These are phyloP conservation scores for Leptodermis oblonga DNA, from an alignment of 257 asterid genomes.

Conservation along the genomic window DNA sequence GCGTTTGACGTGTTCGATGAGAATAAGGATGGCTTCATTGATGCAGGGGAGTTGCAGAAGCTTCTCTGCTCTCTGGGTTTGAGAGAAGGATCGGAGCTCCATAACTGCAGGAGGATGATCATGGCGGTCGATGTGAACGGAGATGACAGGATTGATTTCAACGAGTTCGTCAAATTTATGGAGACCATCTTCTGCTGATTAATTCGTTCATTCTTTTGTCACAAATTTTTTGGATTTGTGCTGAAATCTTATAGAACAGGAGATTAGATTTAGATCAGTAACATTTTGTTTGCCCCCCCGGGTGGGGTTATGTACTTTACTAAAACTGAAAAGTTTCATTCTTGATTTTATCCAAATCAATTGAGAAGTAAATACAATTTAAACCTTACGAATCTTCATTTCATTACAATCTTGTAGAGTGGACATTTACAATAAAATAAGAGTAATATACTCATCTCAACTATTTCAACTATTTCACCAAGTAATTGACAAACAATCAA, in stretches of 20 bases:
- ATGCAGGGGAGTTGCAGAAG: slow-evolving; percentile 62
- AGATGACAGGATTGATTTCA: slow-evolving; percentile 59
- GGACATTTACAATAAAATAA: too few species aligned
- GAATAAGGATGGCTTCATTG: slow-evolving; percentile 70
- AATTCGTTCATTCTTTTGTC: background rate
- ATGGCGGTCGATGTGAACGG: slow-evolving; percentile 53
- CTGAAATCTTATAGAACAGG: background rate
- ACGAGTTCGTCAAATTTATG: slow-evolving; percentile 47
- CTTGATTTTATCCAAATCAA: background rate
- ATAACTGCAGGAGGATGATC: slow-evolving; percentile 67
- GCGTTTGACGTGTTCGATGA: slow-evolving; percentile 71
- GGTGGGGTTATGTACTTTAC: background rate
- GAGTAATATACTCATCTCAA: too few species aligned
- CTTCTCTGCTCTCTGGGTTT: slow-evolving; percentile 54
- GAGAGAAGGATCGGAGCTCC: slow-evolving; percentile 40
- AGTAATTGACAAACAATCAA: background rate
- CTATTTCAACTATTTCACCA: background rate
- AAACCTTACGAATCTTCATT: background rate
- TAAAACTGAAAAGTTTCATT: background rate
- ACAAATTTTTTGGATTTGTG: background rate
- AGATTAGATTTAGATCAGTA: background rate
- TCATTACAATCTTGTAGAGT: too few species aligned
- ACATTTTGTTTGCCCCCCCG: slow-evolving; percentile 1
- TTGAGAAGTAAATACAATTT: background rate
- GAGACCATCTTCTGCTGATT: slow-evolving; percentile 7